Base-by-base conservation (phyloP, 352 stramenopile genomes). In the Globisporangium carolinianum region DNA sequence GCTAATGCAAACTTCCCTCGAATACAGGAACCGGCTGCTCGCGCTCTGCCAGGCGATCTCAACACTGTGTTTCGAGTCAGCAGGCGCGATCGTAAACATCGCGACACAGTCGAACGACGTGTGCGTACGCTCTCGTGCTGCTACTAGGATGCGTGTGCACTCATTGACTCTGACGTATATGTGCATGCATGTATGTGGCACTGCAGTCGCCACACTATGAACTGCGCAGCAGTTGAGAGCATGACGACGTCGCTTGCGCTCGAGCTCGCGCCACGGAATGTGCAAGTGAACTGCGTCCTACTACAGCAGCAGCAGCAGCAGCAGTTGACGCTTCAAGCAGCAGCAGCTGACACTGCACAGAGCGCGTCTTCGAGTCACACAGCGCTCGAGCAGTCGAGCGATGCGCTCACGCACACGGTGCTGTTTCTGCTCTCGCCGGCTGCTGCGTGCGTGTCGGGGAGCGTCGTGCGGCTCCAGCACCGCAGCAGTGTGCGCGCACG, bases 261-360 rank as follows among this genome's bases (percentile, higher is more conserved):
- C 0, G 73, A 85, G 46, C 65, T 85, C 9, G 63, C 65, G 45
- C 51, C 66, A 8, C 62, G 59, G 45, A 75, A 74, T 24, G 65
- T 87, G 5, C 72, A 83, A 47, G 60, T 83, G 43, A 91, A 91
- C 58, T 78, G 66, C 43, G 66, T 91, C 37, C 50, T 82, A 37
- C 42, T 87, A 15, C 66, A 77, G 18, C 52, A 56, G n/a, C 60
- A 10, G 24, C 66, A 77, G 18, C 52, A 56, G n/a, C 60, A 10
- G 24, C 51, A 50, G 49, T 3, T 17, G n/a, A 14, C 7, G 9
- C 39, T 9, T 18, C 2, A 7, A 53, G 12, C 38, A 17, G 6
- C 49, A 47, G 1, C 41, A 37, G 35, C 47, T 38, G 35, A 37
- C 41, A 2, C 43, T 48, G 24, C 37, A 47, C 3, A n/a, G 42